Conservation (phyloP, 805 yeast genomes). For the Saturnispora quitensis region DNA sequence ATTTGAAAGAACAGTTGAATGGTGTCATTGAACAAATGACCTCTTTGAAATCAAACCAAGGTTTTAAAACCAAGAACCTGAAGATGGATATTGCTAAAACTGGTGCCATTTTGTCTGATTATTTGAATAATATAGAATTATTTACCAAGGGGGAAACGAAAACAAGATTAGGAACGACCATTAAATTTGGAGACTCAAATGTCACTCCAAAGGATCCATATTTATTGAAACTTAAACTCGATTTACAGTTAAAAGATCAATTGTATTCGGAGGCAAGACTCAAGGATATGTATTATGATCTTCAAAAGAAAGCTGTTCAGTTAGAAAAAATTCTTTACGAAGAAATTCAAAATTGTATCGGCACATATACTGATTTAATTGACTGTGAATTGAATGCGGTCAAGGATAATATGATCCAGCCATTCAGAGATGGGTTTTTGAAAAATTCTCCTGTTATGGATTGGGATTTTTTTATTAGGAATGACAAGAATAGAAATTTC, state of each 20-base stretch:
- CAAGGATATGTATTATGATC: slow-evolving; percentile 54
- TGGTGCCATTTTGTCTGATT: slow-evolving; percentile 44
- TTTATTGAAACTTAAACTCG: slow-evolving; percentile 49
- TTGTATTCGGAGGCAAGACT: slow-evolving; percentile 54
- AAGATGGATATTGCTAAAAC: slow-evolving; percentile 54
- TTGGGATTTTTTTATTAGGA: slow-evolving; percentile 58
- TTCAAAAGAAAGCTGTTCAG: slow-evolving; percentile 58
- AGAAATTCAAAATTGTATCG: slow-evolving; percentile 51
- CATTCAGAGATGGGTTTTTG: slow-evolving; percentile 41
- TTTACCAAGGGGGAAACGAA: slow-evolving; percentile 30
- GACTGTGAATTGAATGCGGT: slow-evolving; percentile 41
- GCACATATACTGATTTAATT: slow-evolving; percentile 41
- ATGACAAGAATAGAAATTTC: slow-evolving; percentile 34
- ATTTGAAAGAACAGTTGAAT: slow-evolving; percentile 43
- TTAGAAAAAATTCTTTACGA: slow-evolving; percentile 53
- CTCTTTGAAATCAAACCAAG: slow-evolving; percentile 39
- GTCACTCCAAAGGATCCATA: slow-evolving; percentile 45
- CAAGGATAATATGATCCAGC: slow-evolving; percentile 44
- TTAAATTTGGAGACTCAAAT: slow-evolving; percentile 17
- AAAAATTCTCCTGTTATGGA: slow-evolving; percentile 53
- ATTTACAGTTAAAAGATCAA: slow-evolving; percentile 58
- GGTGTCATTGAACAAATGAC: slow-evolving; percentile 47
- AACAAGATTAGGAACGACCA: slow-evolving; percentile 24
- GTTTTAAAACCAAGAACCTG: slow-evolving; percentile 49
- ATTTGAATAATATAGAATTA: slow-evolving; percentile 35